Percentiles rank a stretch among this genome's conserved stretches.
Evolutionary conservation across 768 basidiomycete species (phyloP).

Genomic region (Butyriboletus loyo): DNA sequence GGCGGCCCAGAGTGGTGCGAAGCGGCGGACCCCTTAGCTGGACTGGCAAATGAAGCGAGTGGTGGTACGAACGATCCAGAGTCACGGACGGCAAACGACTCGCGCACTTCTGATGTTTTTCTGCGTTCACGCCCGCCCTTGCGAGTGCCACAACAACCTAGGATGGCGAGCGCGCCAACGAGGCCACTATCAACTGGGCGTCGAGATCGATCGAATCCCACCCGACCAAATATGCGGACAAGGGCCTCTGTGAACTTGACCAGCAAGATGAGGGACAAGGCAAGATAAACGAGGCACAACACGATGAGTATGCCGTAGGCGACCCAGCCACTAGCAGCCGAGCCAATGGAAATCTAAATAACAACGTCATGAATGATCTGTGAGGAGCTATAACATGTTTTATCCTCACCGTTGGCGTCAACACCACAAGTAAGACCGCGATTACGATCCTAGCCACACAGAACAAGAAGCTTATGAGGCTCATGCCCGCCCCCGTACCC

Average conservation of each 20-base stretch:
- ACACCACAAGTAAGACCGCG: slow-evolving; percentile 85
- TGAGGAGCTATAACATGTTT: not conserved
- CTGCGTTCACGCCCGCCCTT: slow-evolving; percentile 29
- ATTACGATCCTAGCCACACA: slow-evolving; percentile 88
- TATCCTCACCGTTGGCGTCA: slow-evolving; percentile 77
- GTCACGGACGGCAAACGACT: slow-evolving; percentile 34
- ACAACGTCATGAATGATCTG: slow-evolving; percentile 10
- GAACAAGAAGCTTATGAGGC: slow-evolving; percentile 89
- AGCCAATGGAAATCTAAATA: slow-evolving; percentile 75
- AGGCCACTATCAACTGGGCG: slow-evolving; percentile 83
- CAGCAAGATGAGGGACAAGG: slow-evolving; percentile 76
- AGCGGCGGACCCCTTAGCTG: slow-evolving; percentile 28
- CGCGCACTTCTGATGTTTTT: slow-evolving; percentile 25
- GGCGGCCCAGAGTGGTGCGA: slow-evolving; percentile 49
- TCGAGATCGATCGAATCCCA: slow-evolving; percentile 81
- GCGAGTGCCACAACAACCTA: slow-evolving; percentile 62
- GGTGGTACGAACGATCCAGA: slow-evolving; percentile 52
- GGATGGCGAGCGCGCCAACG: slow-evolving; percentile 74
- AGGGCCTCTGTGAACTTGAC: slow-evolving; percentile 83
- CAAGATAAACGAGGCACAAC: slow-evolving; percentile 75
- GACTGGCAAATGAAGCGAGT: slow-evolving; percentile 28
- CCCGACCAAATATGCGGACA: slow-evolving; percentile 70
- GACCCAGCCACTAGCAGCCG: slow-evolving; percentile 85
- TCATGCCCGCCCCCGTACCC: slow-evolving; percentile 97
- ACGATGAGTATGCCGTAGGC: slow-evolving; percentile 90